These are phyloP conservation scores for Trichaptum fuscoviolaceum DNA, from an alignment of 768 basidiomycete genomes.

Conservation along the genomic window DNA sequence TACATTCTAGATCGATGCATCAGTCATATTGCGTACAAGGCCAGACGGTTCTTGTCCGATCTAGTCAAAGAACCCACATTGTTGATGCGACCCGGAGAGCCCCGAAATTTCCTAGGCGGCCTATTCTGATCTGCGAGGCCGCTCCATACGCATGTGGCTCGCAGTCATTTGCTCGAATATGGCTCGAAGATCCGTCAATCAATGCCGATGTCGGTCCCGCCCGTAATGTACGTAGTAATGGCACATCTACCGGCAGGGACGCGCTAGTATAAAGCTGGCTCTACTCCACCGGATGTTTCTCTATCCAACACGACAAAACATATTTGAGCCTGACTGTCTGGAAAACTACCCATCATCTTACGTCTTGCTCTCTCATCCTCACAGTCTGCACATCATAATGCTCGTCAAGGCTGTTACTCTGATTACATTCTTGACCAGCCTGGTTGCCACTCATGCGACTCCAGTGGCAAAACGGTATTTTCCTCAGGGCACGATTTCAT, in stretches of 20 bases:
- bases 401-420: not conserved
- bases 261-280: not conserved
- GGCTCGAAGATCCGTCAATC: not conserved
- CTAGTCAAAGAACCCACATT: too few relatives aligned
- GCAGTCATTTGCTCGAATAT: not conserved
- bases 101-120: not conserved
- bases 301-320: not conserved
- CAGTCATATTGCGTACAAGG: too few relatives aligned
- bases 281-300: not conserved
- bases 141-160: not conserved
- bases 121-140: not conserved
- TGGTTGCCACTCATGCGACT: not conserved
- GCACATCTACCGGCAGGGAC: not conserved
- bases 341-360: not conserved
- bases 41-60: too few relatives aligned
- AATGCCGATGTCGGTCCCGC: not conserved
- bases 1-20: too few relatives aligned
- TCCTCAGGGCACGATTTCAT: slow-evolving; percentile 22
- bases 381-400: not conserved
- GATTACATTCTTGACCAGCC: not conserved
- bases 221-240: not conserved
- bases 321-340: not conserved
- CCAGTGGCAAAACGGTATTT: not conserved
- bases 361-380: not conserved
- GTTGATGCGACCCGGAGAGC: not conserved